A percentile compares a stretch with the other conserved stretches of the same genome.
phyloP scores from a whole-genome alignment of 2,329 filamentous ascomycete species.

The Rhexocercosporidium sp. region DNA sequence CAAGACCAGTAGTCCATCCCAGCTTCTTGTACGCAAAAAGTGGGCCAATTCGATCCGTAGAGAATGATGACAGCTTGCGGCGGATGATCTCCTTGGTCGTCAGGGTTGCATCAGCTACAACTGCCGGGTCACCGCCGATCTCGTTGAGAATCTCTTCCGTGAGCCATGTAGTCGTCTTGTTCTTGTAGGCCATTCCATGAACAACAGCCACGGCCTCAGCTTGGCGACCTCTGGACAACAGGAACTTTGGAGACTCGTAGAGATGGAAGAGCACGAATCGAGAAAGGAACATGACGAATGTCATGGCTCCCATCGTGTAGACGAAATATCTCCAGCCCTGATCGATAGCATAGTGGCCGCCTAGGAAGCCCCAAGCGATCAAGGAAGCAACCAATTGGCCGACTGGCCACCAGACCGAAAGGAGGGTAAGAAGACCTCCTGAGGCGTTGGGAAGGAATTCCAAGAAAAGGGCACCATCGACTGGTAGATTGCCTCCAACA shows the following conservation, averaged over 20 bases:
- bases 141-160: slow-evolving; percentile 70
- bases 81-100: slow-evolving; percentile 31
- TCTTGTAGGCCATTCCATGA: slow-evolving; percentile 77
- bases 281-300: slow-evolving; percentile 76
- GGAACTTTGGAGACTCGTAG: slow-evolving; percentile 84
- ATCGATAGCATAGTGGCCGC: slow-evolving; percentile 52
- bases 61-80: slow-evolving; percentile 67
- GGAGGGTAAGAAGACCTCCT: slow-evolving; percentile 74
- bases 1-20: slow-evolving; percentile 55
- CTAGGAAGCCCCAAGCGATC: slow-evolving; percentile 78
- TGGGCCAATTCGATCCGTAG: slow-evolving; percentile 67
- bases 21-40: slow-evolving; percentile 64
- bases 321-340: slow-evolving; percentile 81
- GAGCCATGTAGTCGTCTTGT: slow-evolving; percentile 74
- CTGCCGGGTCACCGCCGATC: slow-evolving; percentile 50
- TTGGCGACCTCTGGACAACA: slow-evolving; percentile 78
- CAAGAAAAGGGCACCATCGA: slow-evolving; percentile 81
- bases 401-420: slow-evolving; percentile 88
- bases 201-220: slow-evolving; percentile 80
- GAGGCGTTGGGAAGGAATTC: slow-evolving; percentile 81
- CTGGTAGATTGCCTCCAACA: slow-evolving; percentile 77
- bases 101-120: slow-evolving; percentile 17
- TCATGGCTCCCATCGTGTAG: slow-evolving; percentile 72
- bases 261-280: slow-evolving; percentile 83
- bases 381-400: slow-evolving; percentile 77